Evolutionary conservation across 2,329 filamentous ascomycete species (phyloP), one percentile per base, ranked within the genome.

Genomic region (Fusarium staphyleae): DNA sequence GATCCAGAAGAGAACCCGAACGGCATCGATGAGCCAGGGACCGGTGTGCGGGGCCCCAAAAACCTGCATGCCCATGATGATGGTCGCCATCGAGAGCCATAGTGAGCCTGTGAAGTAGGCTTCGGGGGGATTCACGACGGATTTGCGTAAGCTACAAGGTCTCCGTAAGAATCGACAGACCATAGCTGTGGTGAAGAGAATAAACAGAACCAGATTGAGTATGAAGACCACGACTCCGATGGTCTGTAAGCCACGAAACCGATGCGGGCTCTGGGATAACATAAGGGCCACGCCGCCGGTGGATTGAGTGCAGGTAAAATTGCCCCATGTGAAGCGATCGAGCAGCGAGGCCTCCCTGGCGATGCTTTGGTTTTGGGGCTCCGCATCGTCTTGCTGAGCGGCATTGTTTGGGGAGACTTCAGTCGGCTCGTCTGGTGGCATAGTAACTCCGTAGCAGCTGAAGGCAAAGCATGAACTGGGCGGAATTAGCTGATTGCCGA

Each of bases 1-100:
- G 4, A 34, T 44, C 41, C 41, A 44, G 28, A 44, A 44, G n/a
- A 44, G 26, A 32, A 44, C 5, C 41, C 41, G 26, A 19, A 44
- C 28, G 6, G 14, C 28, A 9, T 16, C 14, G 28, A 22, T 33
- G 14, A 44, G 26, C 41, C 41, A 44, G 9, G 41, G 16, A 11
- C 41, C 41, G 11, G 41, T 19, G n/a, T 32, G 26, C 18, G 41
- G 41, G 16, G 16, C 41, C 14, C 41, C 41, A 24, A 32, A 44
- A 16, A 5, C 12, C 19, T 44, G 30, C 19, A 33, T 33, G 26
- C 41, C 26, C 14, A 33, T 44, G 10, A 44, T 32, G 26, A 44
- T 44, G 26, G 28, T 22, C 16, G 41, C 41, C 6, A 44, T 44
- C n/a, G 41, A 34, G 41, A 41, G 19, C 37, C 37, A 41, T 26